phyloP scores from a whole-genome alignment of 2,329 filamentous ascomycete genomes.

The Beauveria pseudobassiana region DNA sequence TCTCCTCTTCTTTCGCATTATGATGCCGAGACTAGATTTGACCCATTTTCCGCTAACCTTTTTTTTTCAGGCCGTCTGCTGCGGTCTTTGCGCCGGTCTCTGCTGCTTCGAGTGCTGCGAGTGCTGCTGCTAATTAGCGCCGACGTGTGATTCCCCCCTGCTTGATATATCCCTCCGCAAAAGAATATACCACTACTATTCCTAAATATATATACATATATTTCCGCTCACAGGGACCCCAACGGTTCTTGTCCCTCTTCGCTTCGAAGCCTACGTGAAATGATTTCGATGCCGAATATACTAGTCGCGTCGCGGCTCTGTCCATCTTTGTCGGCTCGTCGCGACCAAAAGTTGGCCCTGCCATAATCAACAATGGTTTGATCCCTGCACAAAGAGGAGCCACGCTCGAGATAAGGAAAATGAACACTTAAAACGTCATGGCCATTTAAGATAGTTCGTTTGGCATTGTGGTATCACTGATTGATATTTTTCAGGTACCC shows the following conservation, averaged over 20 bases:
- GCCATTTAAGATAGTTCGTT: background rate
- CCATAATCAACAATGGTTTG: background rate
- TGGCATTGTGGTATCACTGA: too few species aligned
- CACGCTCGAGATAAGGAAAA: background rate
- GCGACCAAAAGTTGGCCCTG: background rate
- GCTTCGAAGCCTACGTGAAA: background rate
- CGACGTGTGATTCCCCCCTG: background rate
- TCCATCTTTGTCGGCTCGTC: background rate
- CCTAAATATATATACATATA: background rate
- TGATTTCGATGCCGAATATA: background rate
- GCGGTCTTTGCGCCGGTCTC: conserved; percentile 32
- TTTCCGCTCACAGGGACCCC: background rate
- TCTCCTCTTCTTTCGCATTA: background rate
- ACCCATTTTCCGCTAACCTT: conserved; percentile 4
- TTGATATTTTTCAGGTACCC: background rate
- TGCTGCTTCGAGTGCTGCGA: conserved; percentile 31
- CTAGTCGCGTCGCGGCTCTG: background rate
- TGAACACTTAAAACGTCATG: background rate
- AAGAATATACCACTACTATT: background rate
- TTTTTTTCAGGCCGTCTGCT: conserved; percentile 28
- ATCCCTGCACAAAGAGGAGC: background rate
- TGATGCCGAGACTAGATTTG: background rate
- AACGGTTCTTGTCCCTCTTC: background rate
- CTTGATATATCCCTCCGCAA: background rate
- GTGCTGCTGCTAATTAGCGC: conserved; percentile 22